Evolutionary conservation across 1,139 yeast genomes (phyloP).

Genomic region (Taphrina populina): DNA sequence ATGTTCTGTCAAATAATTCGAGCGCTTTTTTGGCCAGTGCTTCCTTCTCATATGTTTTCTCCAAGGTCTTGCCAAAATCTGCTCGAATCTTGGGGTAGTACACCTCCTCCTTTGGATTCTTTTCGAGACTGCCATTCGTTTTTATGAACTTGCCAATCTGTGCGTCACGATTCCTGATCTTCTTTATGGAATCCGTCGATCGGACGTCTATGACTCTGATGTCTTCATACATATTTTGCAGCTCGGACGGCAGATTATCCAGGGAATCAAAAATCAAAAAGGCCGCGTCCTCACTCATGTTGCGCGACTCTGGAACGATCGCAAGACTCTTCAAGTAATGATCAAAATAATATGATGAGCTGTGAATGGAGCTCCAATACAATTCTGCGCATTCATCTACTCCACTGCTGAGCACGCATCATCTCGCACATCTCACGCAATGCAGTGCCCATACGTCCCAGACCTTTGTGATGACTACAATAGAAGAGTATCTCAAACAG

Average conservation of each 20-base stretch:
- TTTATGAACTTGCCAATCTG: constrained; percentile 79
- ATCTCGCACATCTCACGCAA: no score
- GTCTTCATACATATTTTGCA: constrained; percentile 77
- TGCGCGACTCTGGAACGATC: no score
- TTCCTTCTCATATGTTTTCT: constrained; percentile 73
- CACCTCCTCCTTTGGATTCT: constrained; percentile 78
- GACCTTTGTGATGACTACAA: constrained; percentile 10
- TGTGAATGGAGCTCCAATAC: no score
- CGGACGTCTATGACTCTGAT: constrained; percentile 67
- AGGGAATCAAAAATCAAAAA: constrained; percentile 42
- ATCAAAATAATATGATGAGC: no score
- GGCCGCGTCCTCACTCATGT: constrained; percentile 33
- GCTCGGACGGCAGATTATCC: constrained; percentile 85
- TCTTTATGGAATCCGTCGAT: constrained; percentile 64
- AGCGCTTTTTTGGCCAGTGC: constrained; percentile 68
- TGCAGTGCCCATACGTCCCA: no score
- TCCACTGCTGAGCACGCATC: no score
- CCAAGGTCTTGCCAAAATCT: constrained; percentile 61
- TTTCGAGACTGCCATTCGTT: constrained; percentile 76
- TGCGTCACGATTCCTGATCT: constrained; percentile 69
- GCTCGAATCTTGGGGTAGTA: constrained; percentile 66
- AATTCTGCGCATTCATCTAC: no score
- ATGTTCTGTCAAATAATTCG: constrained; percentile 33
- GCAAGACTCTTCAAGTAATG: no score
- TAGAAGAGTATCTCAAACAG: constrained; percentile 3